Conservation (phyloP, 1,284 basidiomycete genomes). For the Cutaneotrichosporon curvatum region DNA sequence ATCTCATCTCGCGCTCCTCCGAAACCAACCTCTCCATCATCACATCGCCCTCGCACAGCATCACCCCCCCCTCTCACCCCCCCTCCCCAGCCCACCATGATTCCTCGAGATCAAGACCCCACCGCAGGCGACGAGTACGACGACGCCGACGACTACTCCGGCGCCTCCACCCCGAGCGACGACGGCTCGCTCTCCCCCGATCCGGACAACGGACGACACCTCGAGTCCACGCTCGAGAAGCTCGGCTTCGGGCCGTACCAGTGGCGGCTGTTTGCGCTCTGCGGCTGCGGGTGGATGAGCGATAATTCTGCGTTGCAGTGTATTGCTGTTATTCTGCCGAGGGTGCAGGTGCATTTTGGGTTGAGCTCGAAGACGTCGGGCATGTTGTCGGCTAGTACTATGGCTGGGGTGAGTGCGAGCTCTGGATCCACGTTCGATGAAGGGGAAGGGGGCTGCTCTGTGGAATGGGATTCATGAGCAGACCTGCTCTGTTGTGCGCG, state of each 20-base stretch:
- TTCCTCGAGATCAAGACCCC: not conserved
- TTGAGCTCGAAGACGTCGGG: slow-evolving; percentile 36
- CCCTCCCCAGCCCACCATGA: not conserved
- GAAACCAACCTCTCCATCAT: no score
- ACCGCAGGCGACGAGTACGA: not conserved
- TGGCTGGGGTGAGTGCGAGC: slow-evolving; percentile 51
- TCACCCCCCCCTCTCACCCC: not conserved
- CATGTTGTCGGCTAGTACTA: slow-evolving; percentile 30
- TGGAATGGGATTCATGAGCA: no score
- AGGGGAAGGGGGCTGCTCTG: no score
- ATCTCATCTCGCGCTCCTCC: no score
- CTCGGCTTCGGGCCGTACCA: slow-evolving; percentile 68
- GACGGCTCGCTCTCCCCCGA: no score
- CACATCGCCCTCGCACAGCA: no score
- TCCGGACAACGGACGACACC: slow-evolving; percentile 52
- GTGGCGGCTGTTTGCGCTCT: slow-evolving; percentile 48
- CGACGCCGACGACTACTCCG: not conserved
- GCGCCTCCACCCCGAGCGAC: no score
- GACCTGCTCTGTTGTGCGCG: no score
- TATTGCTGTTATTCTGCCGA: slow-evolving; percentile 77
- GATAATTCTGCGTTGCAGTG: slow-evolving; percentile 45
- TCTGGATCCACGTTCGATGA: no score
- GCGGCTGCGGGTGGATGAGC: slow-evolving; percentile 68
- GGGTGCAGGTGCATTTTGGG: slow-evolving; percentile 78
- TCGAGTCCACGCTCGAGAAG: slow-evolving; percentile 78